Evolutionary conservation across 768 basidiomycete species (phyloP).

Genomic region (Baorangia bicolor): DNA sequence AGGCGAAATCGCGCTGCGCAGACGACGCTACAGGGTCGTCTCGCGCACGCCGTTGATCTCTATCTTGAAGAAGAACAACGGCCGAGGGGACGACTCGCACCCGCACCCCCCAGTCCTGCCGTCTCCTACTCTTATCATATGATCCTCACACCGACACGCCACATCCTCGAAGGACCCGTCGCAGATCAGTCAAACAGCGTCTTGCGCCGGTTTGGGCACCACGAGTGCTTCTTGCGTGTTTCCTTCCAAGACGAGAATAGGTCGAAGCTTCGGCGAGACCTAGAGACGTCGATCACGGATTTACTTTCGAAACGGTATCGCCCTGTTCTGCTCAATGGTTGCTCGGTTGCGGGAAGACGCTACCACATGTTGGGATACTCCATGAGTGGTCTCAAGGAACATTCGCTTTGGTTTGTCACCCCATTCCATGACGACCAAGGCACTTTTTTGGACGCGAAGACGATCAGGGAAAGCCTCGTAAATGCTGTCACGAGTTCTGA

Average conservation of each 20-base stretch:
- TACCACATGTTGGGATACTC: conserved; percentile 53
- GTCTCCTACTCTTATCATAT: conserved; percentile 38
- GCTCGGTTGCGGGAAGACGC: conserved; percentile 41
- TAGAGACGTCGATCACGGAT: conserved; percentile 29
- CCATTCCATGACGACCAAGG: conserved; percentile 37
- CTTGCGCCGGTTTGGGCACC: conserved; percentile 35
- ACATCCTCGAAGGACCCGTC: conserved; percentile 40
- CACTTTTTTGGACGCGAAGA: conserved; percentile 19
- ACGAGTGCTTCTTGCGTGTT: conserved; percentile 47
- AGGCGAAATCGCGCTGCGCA: background rate
- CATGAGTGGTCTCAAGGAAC: conserved; percentile 50
- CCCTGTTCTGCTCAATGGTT: conserved; percentile 33
- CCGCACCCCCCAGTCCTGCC: conserved; percentile 14
- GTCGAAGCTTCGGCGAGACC: conserved; percentile 36
- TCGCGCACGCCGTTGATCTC: conserved; percentile 16
- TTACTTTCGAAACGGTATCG: conserved; percentile 37
- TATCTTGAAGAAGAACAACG: conserved; percentile 25
- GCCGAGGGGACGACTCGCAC: conserved; percentile 26
- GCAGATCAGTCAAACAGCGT: conserved; percentile 39
- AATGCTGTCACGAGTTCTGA: background rate
- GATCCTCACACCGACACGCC: conserved; percentile 39
- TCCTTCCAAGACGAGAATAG: conserved; percentile 48
- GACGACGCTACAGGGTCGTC: conserved; percentile 13
- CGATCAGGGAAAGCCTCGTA: conserved; percentile 38
- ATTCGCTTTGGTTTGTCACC: conserved; percentile 49